Conservation (phyloP, 495 filamentous ascomycete species). For the Neurospora cerealis region DNA sequence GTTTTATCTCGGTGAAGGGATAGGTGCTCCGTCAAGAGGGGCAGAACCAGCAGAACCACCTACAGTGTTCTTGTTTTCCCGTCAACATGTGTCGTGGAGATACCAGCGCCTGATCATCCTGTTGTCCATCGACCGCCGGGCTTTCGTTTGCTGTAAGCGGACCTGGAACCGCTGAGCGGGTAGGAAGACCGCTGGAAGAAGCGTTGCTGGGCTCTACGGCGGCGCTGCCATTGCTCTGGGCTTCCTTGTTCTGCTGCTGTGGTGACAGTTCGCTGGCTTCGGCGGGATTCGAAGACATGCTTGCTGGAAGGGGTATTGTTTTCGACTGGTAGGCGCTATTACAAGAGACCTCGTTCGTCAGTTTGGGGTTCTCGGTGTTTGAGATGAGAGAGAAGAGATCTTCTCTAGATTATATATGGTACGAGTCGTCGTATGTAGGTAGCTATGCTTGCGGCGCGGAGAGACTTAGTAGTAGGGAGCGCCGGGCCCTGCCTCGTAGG, state of each 20-base stretch:
- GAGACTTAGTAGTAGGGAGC: neutral
- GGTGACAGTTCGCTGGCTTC: neutral
- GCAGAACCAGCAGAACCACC: slow-evolving; percentile 13
- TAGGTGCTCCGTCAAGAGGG: neutral
- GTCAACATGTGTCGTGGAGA: slow-evolving; percentile 47
- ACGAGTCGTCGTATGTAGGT: neutral
- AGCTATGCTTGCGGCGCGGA: neutral
- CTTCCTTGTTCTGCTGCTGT: neutral
- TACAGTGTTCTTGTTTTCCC: slow-evolving; percentile 98
- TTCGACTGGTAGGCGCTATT: neutral
- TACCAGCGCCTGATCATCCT: neutral
- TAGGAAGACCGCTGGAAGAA: slow-evolving; percentile 3
- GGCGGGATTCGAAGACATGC: neutral
- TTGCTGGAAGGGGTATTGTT: neutral
- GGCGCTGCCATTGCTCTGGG: neutral
- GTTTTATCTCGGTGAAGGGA: slow-evolving; percentile 18
- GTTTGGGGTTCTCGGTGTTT: neutral
- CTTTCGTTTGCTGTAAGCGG: slow-evolving; percentile 2
- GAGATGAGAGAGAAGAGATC: neutral
- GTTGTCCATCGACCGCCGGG: neutral
- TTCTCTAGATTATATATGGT: neutral
- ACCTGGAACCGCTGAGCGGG: slow-evolving; percentile 5
- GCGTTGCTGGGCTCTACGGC: slow-evolving; percentile 5
- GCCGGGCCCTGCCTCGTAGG: neutral
- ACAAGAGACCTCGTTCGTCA: neutral